Evolutionary conservation across 257 asterid species (phyloP).

Genomic region (Linaria vulgaris): DNA sequence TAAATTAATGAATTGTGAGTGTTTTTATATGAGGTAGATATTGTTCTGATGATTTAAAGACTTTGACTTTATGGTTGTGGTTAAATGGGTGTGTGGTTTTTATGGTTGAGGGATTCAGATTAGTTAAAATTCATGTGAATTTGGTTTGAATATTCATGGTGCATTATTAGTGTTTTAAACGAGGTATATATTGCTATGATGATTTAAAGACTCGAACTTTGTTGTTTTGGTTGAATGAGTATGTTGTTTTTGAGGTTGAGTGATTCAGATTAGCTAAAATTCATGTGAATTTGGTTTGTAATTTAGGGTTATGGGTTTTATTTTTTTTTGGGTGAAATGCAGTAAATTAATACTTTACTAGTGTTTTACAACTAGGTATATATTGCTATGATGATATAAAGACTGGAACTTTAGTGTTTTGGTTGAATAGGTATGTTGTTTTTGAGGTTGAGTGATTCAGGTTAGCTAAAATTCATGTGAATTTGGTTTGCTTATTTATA

Average conservation of each 20-base stretch:
- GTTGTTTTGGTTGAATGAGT: background rate
- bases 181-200: background rate
- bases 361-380: background rate
- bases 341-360: conserved; percentile 1
- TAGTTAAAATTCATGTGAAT: background rate
- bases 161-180: conserved; percentile 6
- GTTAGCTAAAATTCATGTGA: no score
- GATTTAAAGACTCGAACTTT: background rate
- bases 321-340: no score
- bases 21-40: background rate
- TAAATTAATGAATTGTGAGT: conserved; percentile 8
- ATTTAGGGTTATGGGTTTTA: background rate
- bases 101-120: no score
- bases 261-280: no score
- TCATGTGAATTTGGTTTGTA: conserved; percentile 18
- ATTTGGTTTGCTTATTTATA: conserved; percentile 18
- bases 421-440: background rate
- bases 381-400: background rate
- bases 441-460: conserved; percentile 11
- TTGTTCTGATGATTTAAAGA: background rate
- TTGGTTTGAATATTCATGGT: conserved; percentile 18
- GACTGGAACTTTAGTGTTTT: background rate
- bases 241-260: conserved; percentile 7
- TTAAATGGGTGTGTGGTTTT: conserved; percentile 2
- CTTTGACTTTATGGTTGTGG: background rate